These are phyloP conservation scores for Plasmodium relictum DNA, from an alignment of 169 alveolate species.

Conservation along the genomic window DNA sequence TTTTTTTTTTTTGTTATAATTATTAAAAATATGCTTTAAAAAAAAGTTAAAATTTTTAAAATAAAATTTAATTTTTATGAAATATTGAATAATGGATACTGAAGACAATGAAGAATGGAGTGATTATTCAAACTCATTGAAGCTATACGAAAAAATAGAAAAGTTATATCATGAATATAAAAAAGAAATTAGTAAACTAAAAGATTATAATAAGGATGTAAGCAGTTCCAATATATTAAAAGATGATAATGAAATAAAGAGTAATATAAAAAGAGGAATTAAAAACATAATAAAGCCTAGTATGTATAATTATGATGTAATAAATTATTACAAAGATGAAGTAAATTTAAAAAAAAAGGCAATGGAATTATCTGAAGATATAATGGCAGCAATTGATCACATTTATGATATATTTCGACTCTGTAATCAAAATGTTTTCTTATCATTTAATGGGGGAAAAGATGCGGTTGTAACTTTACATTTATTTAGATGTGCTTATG, in stretches of 20 bases:
- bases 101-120: conserved; percentile 66
- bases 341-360: conserved; percentile 50
- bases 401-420: conserved; percentile 69
- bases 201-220: conserved; percentile 14
- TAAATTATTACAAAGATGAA: conserved; percentile 72
- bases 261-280: background rate
- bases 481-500: conserved; percentile 81
- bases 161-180: conserved; percentile 38
- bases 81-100: conserved; percentile 22
- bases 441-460: conserved; percentile 88
- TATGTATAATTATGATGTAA: conserved; percentile 69
- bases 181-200: conserved; percentile 24
- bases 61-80: conserved; percentile 1
- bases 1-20: background rate
- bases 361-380: conserved; percentile 68
- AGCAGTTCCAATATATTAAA: background rate
- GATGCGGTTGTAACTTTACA: conserved; percentile 86
- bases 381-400: conserved; percentile 43
- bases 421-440: conserved; percentile 80
- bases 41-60: background rate
- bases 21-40: conserved; percentile 17
- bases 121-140: conserved; percentile 56
- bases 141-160: conserved; percentile 56
- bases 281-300: conserved; percentile 41
- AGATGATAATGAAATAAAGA: conserved; percentile 7